Percentiles rank a stretch among this genome's conserved stretches.
These are phyloP conservation scores for Tephrocybe sp. DNA, from an alignment of 768 basidiomycete genomes.

Conservation along the genomic window DNA sequence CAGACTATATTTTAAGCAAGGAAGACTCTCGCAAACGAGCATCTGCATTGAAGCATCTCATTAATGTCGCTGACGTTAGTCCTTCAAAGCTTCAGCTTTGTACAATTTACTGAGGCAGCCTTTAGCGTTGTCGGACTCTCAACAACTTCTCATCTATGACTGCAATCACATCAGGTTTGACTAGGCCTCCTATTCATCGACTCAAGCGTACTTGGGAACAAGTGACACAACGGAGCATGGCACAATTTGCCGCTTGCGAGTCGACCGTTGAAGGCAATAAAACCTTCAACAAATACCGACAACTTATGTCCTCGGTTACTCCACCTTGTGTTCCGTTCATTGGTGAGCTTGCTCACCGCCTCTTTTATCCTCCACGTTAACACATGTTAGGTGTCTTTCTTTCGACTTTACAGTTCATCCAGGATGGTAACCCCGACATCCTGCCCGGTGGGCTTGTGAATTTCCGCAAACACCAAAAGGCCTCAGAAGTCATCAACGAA, in stretches of 20 bases:
- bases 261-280: slow-evolving; percentile 89
- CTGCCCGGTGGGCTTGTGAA: slow-evolving; percentile 81
- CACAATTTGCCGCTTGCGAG: slow-evolving; percentile 77
- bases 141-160: slow-evolving; percentile 97
- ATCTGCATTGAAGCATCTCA: slow-evolving; percentile 81
- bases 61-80: slow-evolving; percentile 86
- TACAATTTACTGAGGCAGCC: neutral
- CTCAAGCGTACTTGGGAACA: slow-evolving; percentile 93
- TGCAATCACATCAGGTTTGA: slow-evolving; percentile 90
- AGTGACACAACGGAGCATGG: slow-evolving; percentile 71
- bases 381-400: slow-evolving; percentile 80
- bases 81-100: neutral
- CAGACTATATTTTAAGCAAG: slow-evolving; percentile 73
- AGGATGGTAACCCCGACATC: slow-evolving; percentile 90
- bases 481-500: slow-evolving; percentile 92
- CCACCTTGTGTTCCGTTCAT: slow-evolving; percentile 97
- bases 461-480: slow-evolving; percentile 94
- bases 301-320: slow-evolving; percentile 73
- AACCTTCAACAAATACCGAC: slow-evolving; percentile 91
- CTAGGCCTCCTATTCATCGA: slow-evolving; percentile 88
- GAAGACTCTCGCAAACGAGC: slow-evolving; percentile 86
- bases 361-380: slow-evolving; percentile 7
- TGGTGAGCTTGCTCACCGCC: slow-evolving; percentile 48
- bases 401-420: slow-evolving; percentile 92
- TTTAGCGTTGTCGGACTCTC: slow-evolving; percentile 79